These are phyloP conservation scores for Knoxia roxburghii DNA, from an alignment of 257 asterid genomes.

Conservation along the genomic window DNA sequence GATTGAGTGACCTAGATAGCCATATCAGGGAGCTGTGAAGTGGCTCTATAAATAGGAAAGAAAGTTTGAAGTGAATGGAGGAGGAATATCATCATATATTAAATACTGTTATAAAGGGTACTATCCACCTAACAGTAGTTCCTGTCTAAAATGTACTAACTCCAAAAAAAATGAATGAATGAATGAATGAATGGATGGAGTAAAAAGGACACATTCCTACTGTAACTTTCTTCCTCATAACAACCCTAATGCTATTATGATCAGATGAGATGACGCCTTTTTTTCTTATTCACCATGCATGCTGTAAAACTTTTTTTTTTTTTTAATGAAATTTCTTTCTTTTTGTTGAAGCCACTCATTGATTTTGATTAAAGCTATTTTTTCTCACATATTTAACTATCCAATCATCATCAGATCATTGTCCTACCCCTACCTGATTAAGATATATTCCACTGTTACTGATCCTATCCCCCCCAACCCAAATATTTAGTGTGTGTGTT, in stretches of 20 bases:
- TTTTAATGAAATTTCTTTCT: no score
- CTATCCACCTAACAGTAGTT: neutral
- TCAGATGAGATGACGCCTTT: neutral
- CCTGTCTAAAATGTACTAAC: constrained; percentile 15
- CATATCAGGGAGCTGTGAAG: neutral
- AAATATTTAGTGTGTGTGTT: neutral
- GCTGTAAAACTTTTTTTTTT: neutral
- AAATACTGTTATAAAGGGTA: constrained; percentile 5
- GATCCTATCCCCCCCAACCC: constrained; percentile 5
- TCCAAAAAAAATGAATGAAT: no score
- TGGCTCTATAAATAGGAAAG: constrained; percentile 22
- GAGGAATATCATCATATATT: neutral
- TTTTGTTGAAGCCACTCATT: neutral
- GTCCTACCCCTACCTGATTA: constrained; percentile 10
- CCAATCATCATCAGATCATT: constrained; percentile 15
- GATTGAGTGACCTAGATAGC: constrained; percentile 9
- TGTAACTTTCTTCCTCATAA: constrained; percentile 18
- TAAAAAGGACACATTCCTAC: neutral
- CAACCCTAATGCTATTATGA: no score
- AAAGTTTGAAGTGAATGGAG: neutral
- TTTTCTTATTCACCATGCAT: constrained; percentile 15
- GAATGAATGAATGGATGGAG: constrained; percentile 1
- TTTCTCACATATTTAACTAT: neutral
- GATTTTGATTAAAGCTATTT: neutral
- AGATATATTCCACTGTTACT: constrained; percentile 6